Percentiles rank a stretch among this genome's conserved stretches.
These are phyloP conservation scores for Aspergillus latus DNA, from an alignment of 2,329 filamentous ascomycete species.

Conservation along the genomic window DNA sequence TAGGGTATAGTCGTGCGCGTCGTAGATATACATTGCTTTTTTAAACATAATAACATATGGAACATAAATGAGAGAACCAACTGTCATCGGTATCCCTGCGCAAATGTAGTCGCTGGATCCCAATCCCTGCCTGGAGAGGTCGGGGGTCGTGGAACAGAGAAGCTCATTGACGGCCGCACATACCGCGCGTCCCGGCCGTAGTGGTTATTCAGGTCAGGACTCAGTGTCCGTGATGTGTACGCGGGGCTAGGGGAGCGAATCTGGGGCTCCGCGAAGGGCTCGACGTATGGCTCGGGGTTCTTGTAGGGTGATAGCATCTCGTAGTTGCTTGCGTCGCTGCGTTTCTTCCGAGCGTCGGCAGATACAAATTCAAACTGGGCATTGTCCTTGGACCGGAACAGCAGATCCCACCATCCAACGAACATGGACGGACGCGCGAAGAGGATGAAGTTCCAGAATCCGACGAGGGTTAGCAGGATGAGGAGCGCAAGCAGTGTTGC, in stretches of 20 bases:
- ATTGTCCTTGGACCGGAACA: constrained; percentile 54
- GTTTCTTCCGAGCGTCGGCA: constrained; percentile 69
- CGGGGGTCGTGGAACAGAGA: constrained; percentile 49
- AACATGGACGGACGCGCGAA: constrained; percentile 84
- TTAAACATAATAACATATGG: constrained; percentile 3
- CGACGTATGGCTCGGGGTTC: constrained; percentile 17
- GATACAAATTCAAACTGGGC: constrained; percentile 78
- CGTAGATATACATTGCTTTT: constrained; percentile 14
- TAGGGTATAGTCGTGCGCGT: constrained; percentile 12
- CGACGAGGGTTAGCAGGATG: constrained; percentile 79
- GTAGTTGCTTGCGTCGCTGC: constrained; percentile 68
- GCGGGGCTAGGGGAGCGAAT: constrained; percentile 28
- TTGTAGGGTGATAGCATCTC: constrained; percentile 63
- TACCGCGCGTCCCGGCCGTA: constrained; percentile 49
- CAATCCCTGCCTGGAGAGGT: constrained; percentile 34
- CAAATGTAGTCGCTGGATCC: constrained; percentile 41
- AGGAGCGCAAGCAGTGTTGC: constrained; percentile 78
- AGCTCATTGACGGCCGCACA: constrained; percentile 49
- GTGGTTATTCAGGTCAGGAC: constrained; percentile 22
- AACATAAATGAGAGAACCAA: background rate
- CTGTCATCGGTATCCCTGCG: constrained; percentile 20
- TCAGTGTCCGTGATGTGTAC: constrained; percentile 17
- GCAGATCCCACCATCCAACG: constrained; percentile 73
- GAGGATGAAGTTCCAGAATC: constrained; percentile 79
- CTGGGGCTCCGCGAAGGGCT: constrained; percentile 33